phyloP scores from a whole-genome alignment of 2,329 filamentous ascomycete genomes.

The Aspergillus viridinutans region DNA sequence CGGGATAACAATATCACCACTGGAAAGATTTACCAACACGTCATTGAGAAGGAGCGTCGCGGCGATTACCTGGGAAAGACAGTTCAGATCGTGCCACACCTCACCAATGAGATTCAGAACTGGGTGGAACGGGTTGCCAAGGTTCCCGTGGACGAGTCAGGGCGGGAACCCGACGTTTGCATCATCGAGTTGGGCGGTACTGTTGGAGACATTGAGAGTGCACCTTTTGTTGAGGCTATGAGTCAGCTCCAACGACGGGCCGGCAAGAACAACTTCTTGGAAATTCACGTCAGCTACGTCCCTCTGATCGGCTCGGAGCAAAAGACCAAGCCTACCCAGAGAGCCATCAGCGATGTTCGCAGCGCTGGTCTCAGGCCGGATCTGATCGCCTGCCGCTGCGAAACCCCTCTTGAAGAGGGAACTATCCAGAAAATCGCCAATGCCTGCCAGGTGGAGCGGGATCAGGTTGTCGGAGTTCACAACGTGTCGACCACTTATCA shows the following conservation, averaged over 20 bases:
- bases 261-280: constrained; percentile 75
- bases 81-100: constrained; percentile 83
- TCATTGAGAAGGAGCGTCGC: constrained; percentile 69
- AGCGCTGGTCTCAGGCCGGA: constrained; percentile 72
- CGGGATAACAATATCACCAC: constrained; percentile 95
- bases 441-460: constrained; percentile 78
- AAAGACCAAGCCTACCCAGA: constrained; percentile 96
- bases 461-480: constrained; percentile 82
- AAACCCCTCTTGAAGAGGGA: constrained; percentile 64
- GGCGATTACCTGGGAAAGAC: constrained; percentile 84
- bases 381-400: constrained; percentile 90
- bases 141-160: constrained; percentile 81
- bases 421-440: constrained; percentile 85
- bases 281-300: constrained; percentile 76
- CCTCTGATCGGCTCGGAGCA: constrained; percentile 71
- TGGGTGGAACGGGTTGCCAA: constrained; percentile 85
- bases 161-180: constrained; percentile 82
- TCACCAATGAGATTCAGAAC: constrained; percentile 87
- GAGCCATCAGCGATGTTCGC: constrained; percentile 77
- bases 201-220: constrained; percentile 75
- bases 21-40: constrained; percentile 89
- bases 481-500: constrained; percentile 91
- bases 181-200: constrained; percentile 58
- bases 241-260: constrained; percentile 69
- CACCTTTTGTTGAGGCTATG: constrained; percentile 83